These are phyloP conservation scores for Rhododendron ferrugineum DNA, from an alignment of 148 eudicot genomes.

Conservation along the genomic window DNA sequence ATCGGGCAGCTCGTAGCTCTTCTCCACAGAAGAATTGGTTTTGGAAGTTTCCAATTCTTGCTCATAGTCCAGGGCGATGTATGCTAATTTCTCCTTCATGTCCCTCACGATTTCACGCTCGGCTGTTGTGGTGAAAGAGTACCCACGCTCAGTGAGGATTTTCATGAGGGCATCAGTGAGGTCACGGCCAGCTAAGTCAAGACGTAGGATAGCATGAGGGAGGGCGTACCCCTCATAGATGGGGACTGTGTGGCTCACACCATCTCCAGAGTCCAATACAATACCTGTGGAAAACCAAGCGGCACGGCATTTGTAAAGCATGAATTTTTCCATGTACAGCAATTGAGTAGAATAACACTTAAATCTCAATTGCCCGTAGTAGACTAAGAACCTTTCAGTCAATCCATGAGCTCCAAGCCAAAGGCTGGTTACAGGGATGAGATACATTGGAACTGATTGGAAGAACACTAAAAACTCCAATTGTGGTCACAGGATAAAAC, in stretches of 20 bases:
- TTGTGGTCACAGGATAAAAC: background rate
- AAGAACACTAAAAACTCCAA: background rate
- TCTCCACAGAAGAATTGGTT: conserved; percentile 57
- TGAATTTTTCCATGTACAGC: background rate
- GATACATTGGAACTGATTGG: background rate
- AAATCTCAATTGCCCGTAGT: background rate
- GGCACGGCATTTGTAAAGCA: background rate
- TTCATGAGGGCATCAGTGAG: conserved; percentile 45
- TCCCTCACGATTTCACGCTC: conserved; percentile 67
- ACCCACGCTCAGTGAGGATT: background rate
- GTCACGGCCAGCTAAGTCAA: conserved; percentile 60
- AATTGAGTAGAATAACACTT: background rate
- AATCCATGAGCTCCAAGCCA: background rate
- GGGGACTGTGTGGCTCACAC: background rate
- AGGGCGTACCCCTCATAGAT: background rate
- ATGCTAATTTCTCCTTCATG: conserved; percentile 48
- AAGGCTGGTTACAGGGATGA: background rate
- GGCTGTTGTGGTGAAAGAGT: conserved; percentile 37
- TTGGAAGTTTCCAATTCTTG: conserved; percentile 56
- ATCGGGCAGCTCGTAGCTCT: conserved; percentile 61
- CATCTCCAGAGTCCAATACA: conserved; percentile 17
- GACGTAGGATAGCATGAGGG: conserved; percentile 32
- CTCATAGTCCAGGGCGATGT: conserved; percentile 56
- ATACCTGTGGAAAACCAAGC: conserved; percentile 28
- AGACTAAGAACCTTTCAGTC: background rate